Base-by-base conservation (phyloP, 164 flowering plant species). In the Dillenia turbinata region DNA sequence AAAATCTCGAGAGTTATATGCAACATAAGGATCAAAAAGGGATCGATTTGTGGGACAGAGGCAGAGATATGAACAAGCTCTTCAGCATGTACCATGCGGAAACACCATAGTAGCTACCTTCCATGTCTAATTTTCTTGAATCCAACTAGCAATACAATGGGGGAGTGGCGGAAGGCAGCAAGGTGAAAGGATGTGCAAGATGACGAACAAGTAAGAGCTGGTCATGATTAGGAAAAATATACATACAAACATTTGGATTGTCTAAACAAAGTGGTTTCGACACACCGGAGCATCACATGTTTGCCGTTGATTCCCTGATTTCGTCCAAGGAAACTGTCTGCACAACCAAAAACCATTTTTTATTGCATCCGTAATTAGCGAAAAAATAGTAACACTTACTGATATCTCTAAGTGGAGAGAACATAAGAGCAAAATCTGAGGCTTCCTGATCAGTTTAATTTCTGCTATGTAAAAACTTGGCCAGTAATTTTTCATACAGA, bases 281-380 rank as follows among this genome's bases (percentile, higher is more conserved):
- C 50, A 47, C 62, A 53, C 54, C 1, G 64, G 10, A 61, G 7
- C 40, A 51, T 69, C 67, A 87, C 84, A 87, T 81, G 52, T 84
- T 86, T 57, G 85, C 74, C 9, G 97, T 86, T 61, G 88, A 15
- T 79, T 80, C 92, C 71, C 49, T 82, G 75, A 90, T 90, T 70
- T 90, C 97, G 12, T 87, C 94, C 75, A 78, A 62, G 47, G 92
- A 56, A 67, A 90, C 86, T 54, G 75, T 47, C 97, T 90, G 87
- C 81, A 77, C 3, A 19, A 47, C 15, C 69, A 63, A 53, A 15
- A 63, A 47, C 47, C 40, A 10, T 12, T 14, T 49, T 2, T 19
- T 33, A 56, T 50, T 1, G 45, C 44, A 10, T 11, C 44, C 54
- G 47, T 47, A 22, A 54, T 8, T 5, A 10, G 6, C 33, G 56